Conservation (phyloP, 139 green algal genomes). For the Chlamydomonas incerta region DNA sequence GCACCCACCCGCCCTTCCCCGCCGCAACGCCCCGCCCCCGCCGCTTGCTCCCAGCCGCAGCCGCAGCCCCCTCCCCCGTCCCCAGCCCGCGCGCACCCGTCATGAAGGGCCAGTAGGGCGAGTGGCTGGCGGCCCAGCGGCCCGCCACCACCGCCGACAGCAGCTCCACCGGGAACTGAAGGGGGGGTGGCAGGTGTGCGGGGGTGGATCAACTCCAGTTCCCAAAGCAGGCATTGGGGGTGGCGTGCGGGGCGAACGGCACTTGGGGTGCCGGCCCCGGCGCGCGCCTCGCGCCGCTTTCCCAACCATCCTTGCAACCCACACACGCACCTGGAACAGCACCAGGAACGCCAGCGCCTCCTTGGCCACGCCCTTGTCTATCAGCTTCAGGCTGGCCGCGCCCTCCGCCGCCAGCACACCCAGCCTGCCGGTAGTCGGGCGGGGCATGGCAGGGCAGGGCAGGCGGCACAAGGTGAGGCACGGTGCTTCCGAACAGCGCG, state of each 20-base stretch:
- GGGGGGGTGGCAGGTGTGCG: too few species aligned
- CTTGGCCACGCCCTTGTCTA: slow-evolving; percentile 91
- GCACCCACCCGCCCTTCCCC: too few species aligned
- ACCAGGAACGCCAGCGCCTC: slow-evolving; percentile 86
- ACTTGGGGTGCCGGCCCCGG: too few species aligned
- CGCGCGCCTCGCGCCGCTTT: neutral
- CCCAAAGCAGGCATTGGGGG: neutral
- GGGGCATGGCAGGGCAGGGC: too few species aligned
- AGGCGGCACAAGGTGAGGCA: too few species aligned
- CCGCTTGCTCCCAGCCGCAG: too few species aligned
- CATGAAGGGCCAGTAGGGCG: slow-evolving; percentile 80
- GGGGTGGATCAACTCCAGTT: too few species aligned
- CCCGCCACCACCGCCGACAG: slow-evolving; percentile 86
- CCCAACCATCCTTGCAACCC: neutral
- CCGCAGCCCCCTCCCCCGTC: too few species aligned
- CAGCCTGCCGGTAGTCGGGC: too few species aligned
- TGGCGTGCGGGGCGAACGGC: too few species aligned
- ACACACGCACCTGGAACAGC: slow-evolving; percentile 72
- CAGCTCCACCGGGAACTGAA: slow-evolving; percentile 86
- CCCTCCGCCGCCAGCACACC: slow-evolving; percentile 80
- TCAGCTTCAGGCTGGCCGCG: slow-evolving; percentile 86
- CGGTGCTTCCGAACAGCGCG: too few species aligned
- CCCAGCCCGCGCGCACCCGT: neutral
- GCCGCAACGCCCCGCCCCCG: too few species aligned
- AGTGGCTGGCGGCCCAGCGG: slow-evolving; percentile 61